Percentiles rank a stretch among this genome's conserved stretches.
Evolutionary conservation across 106 monocot genomes (phyloP).

Genomic region (Dioscorea zingiberensis): DNA sequence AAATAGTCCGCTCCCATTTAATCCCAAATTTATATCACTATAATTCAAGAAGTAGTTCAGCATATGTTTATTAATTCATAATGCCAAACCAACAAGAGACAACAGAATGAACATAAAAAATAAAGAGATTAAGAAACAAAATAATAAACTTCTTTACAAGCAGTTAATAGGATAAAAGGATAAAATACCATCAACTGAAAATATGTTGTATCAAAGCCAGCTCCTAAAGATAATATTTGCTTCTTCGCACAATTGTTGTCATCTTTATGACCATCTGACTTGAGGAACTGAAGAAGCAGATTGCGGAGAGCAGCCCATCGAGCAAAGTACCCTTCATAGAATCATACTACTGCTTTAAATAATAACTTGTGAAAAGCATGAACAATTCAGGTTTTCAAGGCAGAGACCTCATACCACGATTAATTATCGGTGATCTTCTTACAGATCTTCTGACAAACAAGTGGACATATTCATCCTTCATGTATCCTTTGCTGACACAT

Average conservation of each 20-base stretch:
- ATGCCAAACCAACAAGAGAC: no score
- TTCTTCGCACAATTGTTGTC: constrained; percentile 33
- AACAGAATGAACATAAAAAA: no score
- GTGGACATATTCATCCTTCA: constrained; percentile 89
- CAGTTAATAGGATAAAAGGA: background rate
- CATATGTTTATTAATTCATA: no score
- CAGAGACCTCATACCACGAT: constrained; percentile 50
- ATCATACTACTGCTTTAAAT: no score
- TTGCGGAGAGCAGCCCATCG: constrained; percentile 88
- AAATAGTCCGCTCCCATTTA: no score
- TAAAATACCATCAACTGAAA: constrained; percentile 68
- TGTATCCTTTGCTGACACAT: constrained; percentile 91
- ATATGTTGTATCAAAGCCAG: constrained; percentile 95
- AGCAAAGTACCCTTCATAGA: constrained; percentile 69
- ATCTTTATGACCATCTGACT: constrained; percentile 9
- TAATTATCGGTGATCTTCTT: constrained; percentile 89
- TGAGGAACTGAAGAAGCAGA: constrained; percentile 77
- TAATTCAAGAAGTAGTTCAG: no score
- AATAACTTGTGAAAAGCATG: no score
- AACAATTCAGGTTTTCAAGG: no score
- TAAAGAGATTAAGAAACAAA: no score
- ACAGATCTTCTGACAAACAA: constrained; percentile 76
- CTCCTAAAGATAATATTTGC: constrained; percentile 91
- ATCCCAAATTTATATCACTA: no score
- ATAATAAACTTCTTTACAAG: no score